These are phyloP conservation scores for Boletus speciosus DNA, from an alignment of 768 basidiomycete genomes.

Conservation along the genomic window DNA sequence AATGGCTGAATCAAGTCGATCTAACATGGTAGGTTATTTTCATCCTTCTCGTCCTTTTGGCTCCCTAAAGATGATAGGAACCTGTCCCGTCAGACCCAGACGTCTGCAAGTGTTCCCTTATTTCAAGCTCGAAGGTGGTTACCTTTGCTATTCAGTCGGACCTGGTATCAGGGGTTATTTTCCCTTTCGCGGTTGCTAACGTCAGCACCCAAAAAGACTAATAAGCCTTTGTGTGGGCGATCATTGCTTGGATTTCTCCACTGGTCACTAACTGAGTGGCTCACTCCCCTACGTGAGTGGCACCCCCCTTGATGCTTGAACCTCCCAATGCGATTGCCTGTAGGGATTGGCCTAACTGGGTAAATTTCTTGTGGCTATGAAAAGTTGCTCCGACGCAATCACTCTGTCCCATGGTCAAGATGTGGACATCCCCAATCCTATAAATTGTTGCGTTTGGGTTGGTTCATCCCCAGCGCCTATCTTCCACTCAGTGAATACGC, in stretches of 20 bases:
- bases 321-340: conserved; percentile 19
- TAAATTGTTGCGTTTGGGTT: conserved; percentile 18
- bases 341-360: conserved; percentile 15
- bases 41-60: neutral
- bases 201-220: conserved; percentile 1
- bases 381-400: conserved; percentile 27
- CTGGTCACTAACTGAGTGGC: conserved; percentile 23
- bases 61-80: neutral
- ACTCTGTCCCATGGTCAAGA: conserved; percentile 9
- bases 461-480: neutral
- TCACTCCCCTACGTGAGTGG: conserved; percentile 18
- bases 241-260: neutral
- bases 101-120: neutral
- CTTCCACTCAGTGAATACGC: neutral
- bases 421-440: conserved; percentile 8
- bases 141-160: neutral
- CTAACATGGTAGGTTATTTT: neutral
- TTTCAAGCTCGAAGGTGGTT: no score
- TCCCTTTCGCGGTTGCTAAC: neutral
- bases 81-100: neutral
- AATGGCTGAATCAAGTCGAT: neutral
- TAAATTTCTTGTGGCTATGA: conserved; percentile 18
- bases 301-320: conserved; percentile 8
- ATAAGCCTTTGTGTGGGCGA: neutral
- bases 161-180: neutral